These are phyloP conservation scores for Penicillium psychrosexuale DNA, from an alignment of 2,329 filamentous ascomycete species.

Conservation along the genomic window DNA sequence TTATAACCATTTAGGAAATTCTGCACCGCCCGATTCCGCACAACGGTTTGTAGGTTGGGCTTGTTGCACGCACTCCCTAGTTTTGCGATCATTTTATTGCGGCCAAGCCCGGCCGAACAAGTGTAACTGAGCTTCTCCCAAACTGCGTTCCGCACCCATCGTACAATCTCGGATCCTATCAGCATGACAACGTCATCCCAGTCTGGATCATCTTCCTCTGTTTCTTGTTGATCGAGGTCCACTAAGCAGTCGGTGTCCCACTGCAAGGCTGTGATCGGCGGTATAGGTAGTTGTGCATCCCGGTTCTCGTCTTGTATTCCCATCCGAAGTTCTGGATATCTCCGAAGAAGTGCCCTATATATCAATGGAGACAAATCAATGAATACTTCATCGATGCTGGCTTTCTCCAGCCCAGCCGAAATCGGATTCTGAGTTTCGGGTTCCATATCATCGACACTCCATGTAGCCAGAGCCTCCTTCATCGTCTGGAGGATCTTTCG, in stretches of 20 bases:
- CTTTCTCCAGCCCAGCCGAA: conserved; percentile 74
- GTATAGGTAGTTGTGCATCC: conserved; percentile 67
- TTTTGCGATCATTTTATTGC: conserved; percentile 95
- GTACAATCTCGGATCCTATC: conserved; percentile 84
- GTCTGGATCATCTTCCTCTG: conserved; percentile 78
- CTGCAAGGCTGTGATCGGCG: conserved; percentile 69
- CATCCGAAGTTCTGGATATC: conserved; percentile 67
- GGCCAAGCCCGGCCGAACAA: conserved; percentile 82
- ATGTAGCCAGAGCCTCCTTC: conserved; percentile 65
- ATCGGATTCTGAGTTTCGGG: conserved; percentile 19
- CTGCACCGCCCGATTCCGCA: conserved; percentile 76
- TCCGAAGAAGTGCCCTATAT: conserved; percentile 67
- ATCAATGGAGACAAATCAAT: conserved; percentile 85
- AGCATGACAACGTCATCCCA: conserved; percentile 93
- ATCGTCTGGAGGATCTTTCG: conserved; percentile 76
- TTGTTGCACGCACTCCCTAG: conserved; percentile 89
- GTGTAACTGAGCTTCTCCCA: conserved; percentile 75
- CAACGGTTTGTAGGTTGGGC: conserved; percentile 90
- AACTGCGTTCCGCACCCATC: conserved; percentile 67
- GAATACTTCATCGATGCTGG: conserved; percentile 93
- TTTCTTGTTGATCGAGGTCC: conserved; percentile 68
- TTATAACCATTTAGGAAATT: conserved; percentile 82
- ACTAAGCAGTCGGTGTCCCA: conserved; percentile 79
- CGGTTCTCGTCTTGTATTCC: conserved; percentile 53
- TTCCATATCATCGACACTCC: conserved; percentile 25